A percentile compares a stretch with the other conserved stretches of the same genome.
Evolutionary conservation across 768 basidiomycete genomes (phyloP).

Genomic region (Daedalea quercina): DNA sequence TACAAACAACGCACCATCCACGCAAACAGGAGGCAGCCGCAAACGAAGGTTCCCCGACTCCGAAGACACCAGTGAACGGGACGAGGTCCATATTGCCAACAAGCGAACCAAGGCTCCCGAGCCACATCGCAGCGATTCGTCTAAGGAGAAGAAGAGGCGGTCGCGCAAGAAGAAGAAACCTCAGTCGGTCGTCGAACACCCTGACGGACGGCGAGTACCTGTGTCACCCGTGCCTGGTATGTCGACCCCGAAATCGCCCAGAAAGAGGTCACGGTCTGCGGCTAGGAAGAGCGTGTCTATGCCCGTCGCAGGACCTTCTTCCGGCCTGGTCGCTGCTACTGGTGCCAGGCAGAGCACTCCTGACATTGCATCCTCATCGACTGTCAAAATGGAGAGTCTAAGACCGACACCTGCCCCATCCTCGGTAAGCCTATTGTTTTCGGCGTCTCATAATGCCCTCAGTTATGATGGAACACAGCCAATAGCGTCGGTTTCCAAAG

Average conservation of each 20-base stretch:
- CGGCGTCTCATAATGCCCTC: no score
- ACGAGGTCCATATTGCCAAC: slow-evolving; percentile 1
- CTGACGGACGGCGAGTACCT: background rate
- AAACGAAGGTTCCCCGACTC: slow-evolving; percentile 15
- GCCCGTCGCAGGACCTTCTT: background rate
- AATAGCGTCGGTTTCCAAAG: no score
- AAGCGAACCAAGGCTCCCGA: slow-evolving; percentile 2
- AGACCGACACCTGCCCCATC: background rate
- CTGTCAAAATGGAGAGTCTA: background rate
- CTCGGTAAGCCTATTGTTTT: no score
- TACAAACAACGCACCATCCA: background rate
- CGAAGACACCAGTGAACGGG: slow-evolving; percentile 5
- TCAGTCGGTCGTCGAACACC: slow-evolving; percentile 4
- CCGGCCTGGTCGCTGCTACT: background rate
- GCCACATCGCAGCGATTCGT: background rate
- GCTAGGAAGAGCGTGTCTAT: no score
- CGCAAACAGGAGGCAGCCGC: background rate
- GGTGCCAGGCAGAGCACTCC: no score
- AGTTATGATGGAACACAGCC: no score
- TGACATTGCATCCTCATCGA: background rate
- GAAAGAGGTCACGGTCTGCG: background rate
- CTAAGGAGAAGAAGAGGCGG: slow-evolving; percentile 21
- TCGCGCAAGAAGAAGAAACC: slow-evolving; percentile 22
- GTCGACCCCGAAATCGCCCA: background rate
- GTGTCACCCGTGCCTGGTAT: background rate